Base-by-base conservation (phyloP, 306 rosid genomes). In the Sphenostylis stenocarpa region DNA sequence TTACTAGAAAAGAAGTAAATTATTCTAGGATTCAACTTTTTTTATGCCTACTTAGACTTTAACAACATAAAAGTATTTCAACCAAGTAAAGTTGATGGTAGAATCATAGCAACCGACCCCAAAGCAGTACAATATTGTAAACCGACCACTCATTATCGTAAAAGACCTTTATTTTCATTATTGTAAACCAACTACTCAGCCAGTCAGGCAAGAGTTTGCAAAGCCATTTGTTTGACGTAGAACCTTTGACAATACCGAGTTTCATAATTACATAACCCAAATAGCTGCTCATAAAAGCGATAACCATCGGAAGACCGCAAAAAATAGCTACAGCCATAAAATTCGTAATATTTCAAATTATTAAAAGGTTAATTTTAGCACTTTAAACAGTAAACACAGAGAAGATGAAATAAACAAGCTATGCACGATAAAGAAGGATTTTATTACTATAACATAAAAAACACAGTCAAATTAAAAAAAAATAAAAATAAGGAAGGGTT, bases 11-110 rank as follows among this genome's bases (percentile, higher is more conserved):
- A 21, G n/a, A n/a, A 49, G 61, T 16, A 4, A 48, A 70, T 51
- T 31, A 56, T 72, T 53, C 8, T 23, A 15, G 52, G 77, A 28
- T 57, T 23, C 47, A 60, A 67, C 49, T 20, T 69, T 2, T 62
- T 75, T 62, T 69, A 36, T 8, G n/a, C 38, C 57, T 13, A 29
- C 1, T 38, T 71, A 71, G 26, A 48, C 21, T 16, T 15, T 21
- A 56, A 26, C 38, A 71, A 76, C 9, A 14, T 44, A 24, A 36
- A 67, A 20, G 57, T 48, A 11, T 45, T 62, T 49, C 55, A 58
- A 84, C 64, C 69, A 43, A 15, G 70, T 84, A 6, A 75, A 75
- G 55, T 44, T 34, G 79, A 62, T 31, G 15, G 66, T 45, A 55
- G 36, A 28, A 10, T 4, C 55, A 43, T 19, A 6, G 44, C 57